phyloP scores from a whole-genome alignment of 2,329 filamentous ascomycete species.

The Aspergillus aculeatus region DNA sequence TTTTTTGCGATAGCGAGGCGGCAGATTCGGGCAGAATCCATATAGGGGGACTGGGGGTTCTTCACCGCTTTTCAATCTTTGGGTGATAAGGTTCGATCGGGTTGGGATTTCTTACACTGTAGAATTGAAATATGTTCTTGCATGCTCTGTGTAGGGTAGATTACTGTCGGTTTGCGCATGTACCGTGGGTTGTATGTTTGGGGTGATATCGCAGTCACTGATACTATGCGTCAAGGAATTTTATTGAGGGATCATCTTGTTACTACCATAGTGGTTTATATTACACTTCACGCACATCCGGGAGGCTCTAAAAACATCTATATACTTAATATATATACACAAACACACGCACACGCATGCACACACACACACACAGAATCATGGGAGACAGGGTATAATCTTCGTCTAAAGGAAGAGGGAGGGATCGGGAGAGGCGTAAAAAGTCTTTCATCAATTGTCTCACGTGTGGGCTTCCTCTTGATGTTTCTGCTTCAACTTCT shows the following conservation, averaged over 20 bases:
- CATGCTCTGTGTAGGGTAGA: too few species aligned
- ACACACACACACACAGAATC: not conserved
- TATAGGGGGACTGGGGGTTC: not conserved
- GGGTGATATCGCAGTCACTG: too few species aligned
- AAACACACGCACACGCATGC: too few species aligned
- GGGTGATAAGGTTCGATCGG: too few species aligned
- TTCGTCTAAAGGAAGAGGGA: not conserved
- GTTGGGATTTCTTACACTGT: too few species aligned
- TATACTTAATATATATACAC: not conserved
- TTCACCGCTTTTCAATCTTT: not conserved
- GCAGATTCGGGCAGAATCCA: conserved; percentile 11
- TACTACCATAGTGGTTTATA: not conserved
- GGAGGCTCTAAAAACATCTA: not conserved
- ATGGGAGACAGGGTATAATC: not conserved
- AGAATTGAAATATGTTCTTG: too few species aligned
- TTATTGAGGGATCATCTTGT: too few species aligned
- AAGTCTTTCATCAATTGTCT: not conserved
- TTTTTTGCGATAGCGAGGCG: conserved; percentile 15
- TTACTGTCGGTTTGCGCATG: too few species aligned
- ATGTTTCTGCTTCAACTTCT: conserved; percentile 78
- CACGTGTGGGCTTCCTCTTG: conserved; percentile 46
- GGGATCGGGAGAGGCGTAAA: not conserved
- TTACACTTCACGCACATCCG: not conserved
- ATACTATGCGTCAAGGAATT: too few species aligned
- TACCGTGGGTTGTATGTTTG: too few species aligned